These are phyloP conservation scores for Lactifluus rugatus DNA, from an alignment of 768 basidiomycete genomes.

Conservation along the genomic window DNA sequence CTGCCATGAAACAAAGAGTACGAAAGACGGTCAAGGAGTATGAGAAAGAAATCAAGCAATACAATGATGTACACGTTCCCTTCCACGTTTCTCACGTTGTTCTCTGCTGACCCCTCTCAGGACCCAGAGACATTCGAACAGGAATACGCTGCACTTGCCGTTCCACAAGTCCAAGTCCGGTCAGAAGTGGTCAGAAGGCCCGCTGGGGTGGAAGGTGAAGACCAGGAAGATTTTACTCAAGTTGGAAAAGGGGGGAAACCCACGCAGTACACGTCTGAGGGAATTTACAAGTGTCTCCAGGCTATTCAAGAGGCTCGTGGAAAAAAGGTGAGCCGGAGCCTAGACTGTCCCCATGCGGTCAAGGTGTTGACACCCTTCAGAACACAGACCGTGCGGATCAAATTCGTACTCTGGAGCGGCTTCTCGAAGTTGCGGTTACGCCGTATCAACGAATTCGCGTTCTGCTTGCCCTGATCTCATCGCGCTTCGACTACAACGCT, in stretches of 20 bases:
- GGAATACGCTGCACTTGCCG: constrained; percentile 50
- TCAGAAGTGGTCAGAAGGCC: constrained; percentile 32
- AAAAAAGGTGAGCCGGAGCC: constrained; percentile 76
- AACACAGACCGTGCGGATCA: constrained; percentile 96
- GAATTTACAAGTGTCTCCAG: constrained; percentile 87
- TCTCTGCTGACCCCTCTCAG: constrained; percentile 31
- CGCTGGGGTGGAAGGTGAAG: constrained; percentile 31
- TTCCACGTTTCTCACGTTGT: not conserved
- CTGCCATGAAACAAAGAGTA: constrained; percentile 96
- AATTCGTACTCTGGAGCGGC: constrained; percentile 80
- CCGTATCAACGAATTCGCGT: constrained; percentile 92
- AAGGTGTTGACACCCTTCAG: constrained; percentile 31
- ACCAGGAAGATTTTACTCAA: constrained; percentile 56
- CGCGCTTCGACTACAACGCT: constrained; percentile 95
- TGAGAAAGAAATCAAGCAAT: constrained; percentile 70
- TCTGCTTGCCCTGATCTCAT: constrained; percentile 84
- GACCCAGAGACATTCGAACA: constrained; percentile 84
- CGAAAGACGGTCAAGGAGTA: constrained; percentile 87
- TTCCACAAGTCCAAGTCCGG: constrained; percentile 34
- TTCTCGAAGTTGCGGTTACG: constrained; percentile 77
- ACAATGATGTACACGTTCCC: constrained; percentile 51
- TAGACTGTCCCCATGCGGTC: not conserved
- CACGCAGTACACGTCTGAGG: constrained; percentile 71
- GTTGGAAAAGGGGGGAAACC: constrained; percentile 86
- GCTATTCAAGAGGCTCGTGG: constrained; percentile 90